These are phyloP conservation scores for Curvularia eragrostidis DNA, from an alignment of 2,329 filamentous ascomycete genomes.

Conservation along the genomic window DNA sequence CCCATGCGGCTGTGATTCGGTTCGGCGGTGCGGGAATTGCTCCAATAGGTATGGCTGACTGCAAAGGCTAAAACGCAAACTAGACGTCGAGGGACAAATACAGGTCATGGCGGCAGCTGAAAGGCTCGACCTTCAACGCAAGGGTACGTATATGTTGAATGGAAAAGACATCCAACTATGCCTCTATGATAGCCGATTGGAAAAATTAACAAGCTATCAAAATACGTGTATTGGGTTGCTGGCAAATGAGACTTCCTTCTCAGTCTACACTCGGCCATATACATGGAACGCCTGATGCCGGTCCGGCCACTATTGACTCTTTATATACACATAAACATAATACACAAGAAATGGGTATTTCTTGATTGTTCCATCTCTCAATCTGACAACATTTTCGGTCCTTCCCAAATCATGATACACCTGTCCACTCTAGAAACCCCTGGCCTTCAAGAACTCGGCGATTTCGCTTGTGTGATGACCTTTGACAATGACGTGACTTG, in stretches of 20 bases:
- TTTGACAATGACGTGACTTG: constrained; percentile 67
- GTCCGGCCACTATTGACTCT: background rate
- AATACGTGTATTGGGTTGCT: background rate
- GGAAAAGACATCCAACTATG: background rate
- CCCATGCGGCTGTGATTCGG: background rate
- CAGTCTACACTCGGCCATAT: background rate
- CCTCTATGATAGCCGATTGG: background rate
- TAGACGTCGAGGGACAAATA: constrained; percentile 4
- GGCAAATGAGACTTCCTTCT: background rate
- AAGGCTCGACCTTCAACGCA: background rate
- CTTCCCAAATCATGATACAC: background rate
- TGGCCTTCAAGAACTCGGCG: constrained; percentile 20
- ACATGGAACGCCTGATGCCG: background rate
- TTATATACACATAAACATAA: constrained; percentile 4
- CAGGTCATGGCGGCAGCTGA: background rate
- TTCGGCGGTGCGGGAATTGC: constrained; percentile 1
- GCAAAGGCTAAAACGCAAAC: constrained; percentile 11
- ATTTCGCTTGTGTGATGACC: constrained; percentile 27
- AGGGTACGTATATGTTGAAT: background rate
- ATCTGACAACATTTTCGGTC: background rate
- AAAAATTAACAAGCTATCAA: background rate
- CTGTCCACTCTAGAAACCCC: constrained; percentile 24
- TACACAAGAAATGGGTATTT: constrained; percentile 3
- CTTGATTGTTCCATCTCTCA: background rate
- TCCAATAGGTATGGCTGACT: constrained; percentile 9